phyloP scores from a whole-genome alignment of 768 basidiomycete species.

The Mrakia gelida region DNA sequence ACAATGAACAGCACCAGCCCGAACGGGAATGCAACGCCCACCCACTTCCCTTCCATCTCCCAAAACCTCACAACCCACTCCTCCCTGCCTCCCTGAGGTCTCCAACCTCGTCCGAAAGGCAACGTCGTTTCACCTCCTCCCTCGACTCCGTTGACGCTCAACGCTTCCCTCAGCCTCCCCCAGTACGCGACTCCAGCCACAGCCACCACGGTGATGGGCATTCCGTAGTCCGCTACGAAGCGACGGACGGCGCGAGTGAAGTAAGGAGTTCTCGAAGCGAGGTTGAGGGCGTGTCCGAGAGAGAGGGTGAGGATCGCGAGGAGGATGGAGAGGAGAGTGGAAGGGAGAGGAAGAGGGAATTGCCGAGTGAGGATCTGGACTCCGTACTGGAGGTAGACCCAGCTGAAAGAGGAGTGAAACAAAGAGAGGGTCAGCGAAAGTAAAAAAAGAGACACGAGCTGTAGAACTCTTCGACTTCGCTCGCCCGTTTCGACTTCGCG shows the following conservation, averaged over 20 bases:
- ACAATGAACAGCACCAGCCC: conserved; percentile 82
- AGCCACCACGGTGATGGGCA: conserved; percentile 79
- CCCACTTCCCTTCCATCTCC: conserved; percentile 82
- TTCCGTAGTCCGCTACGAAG: conserved; percentile 81
- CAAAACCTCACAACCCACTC: conserved; percentile 82
- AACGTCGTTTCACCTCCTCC: conserved; percentile 50
- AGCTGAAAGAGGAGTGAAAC: neutral
- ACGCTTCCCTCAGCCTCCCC: conserved; percentile 59
- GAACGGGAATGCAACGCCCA: conserved; percentile 82
- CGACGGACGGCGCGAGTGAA: conserved; percentile 70
- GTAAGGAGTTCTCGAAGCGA: conserved; percentile 58
- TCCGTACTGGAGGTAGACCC: conserved; percentile 76
- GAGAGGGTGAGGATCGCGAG: conserved; percentile 74
- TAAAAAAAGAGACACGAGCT: neutral
- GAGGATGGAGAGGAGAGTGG: conserved; percentile 58
- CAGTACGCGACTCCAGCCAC: conserved; percentile 5
- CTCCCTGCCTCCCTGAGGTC: conserved; percentile 61
- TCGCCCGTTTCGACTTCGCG: too few species aligned
- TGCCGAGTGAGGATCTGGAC: conserved; percentile 77
- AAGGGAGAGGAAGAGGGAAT: conserved; percentile 47
- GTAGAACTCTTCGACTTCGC: too few species aligned
- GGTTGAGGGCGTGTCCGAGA: conserved; percentile 67
- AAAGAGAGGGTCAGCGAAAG: neutral
- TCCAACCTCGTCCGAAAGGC: conserved; percentile 64
- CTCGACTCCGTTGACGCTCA: conserved; percentile 31